Evolutionary conservation across 805 yeast species (phyloP), one percentile per base, ranked within the genome.

Genomic region (Nematodospora valgi): DNA sequence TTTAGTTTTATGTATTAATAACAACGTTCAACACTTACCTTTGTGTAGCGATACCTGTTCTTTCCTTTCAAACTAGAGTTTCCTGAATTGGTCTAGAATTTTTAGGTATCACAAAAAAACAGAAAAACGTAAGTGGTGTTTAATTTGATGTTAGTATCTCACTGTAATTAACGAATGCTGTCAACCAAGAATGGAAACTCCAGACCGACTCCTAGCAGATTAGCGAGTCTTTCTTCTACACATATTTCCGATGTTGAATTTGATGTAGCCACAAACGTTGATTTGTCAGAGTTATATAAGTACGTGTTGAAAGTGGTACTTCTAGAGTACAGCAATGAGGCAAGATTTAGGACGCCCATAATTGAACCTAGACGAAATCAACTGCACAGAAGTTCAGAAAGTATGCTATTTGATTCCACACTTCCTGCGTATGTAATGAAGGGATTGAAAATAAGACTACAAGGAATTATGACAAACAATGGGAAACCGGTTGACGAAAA

Each of bases 321-420:
- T 9, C 52, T 83, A 13, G 82, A 78, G 31, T 80, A 82, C 47
- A 59, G 74, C 35, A 76, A 71, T 39, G 86, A 80, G 53, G 85
- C 85, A 2, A 56, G 86, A 23, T 82, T 80, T 58, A 56, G 70
- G 34, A 64, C 60, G 11, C 55, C 57, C 6, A 38, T 45, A 8
- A 36, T 43, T 17, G 42, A 37, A 20, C 23, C 20, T 9, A 32
- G 22, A 14, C 9, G 23, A 7, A 8, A 24, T 48, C 44, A 32
- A 35, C n/a, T 37, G 47, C 52, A 39, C 50, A 19, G n/a, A n/a
- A n/a, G n/a, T n/a, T n/a, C n/a, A n/a, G 15, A 25, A 3, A 37
- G 35, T 23, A 12, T 30, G 27, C 12, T 38, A 18, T 9, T 45
- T 33, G 64, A 65, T 35, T 42, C 60, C 28, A 60, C 49, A 36